These are phyloP conservation scores for Torulaspora franciscae DNA, from an alignment of 805 yeast genomes.

Conservation along the genomic window DNA sequence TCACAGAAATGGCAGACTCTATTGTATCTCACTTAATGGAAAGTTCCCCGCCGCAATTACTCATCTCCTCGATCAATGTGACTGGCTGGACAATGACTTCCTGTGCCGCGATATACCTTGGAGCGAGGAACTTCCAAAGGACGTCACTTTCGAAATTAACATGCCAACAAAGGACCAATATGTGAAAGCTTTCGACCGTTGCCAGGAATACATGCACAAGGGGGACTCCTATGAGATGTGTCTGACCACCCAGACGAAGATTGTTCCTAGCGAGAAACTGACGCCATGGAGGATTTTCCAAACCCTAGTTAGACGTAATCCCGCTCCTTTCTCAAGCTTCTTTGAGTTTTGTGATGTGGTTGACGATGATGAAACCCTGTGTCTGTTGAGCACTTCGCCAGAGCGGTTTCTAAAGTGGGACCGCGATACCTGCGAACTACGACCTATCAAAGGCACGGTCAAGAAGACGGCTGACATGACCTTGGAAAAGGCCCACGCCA, in stretches of 20 bases:
- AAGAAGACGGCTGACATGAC: conserved; percentile 54
- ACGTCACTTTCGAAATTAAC: conserved; percentile 31
- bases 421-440: conserved; percentile 57
- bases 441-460: conserved; percentile 97
- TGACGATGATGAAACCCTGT: conserved; percentile 40
- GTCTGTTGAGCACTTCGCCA: conserved; percentile 83
- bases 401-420: conserved; percentile 88
- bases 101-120: conserved; percentile 7
- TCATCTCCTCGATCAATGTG: conserved; percentile 6
- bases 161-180: conserved; percentile 55
- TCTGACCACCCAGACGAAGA: conserved; percentile 68
- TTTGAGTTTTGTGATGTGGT: conserved; percentile 48
- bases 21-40: conserved; percentile 47
- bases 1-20: conserved; percentile 42
- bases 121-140: conserved; percentile 20
- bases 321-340: conserved; percentile 88
- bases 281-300: conserved; percentile 79
- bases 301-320: conserved; percentile 64
- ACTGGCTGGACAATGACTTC: background rate
- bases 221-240: conserved; percentile 96
- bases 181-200: conserved; percentile 47
- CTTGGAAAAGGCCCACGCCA: conserved; percentile 52
- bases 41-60: conserved; percentile 32
- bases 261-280: conserved; percentile 46
- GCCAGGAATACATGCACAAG: conserved; percentile 61